Evolutionary conservation across 2,329 filamentous ascomycete species (phyloP).

Genomic region (Dactylellina cionopaga): DNA sequence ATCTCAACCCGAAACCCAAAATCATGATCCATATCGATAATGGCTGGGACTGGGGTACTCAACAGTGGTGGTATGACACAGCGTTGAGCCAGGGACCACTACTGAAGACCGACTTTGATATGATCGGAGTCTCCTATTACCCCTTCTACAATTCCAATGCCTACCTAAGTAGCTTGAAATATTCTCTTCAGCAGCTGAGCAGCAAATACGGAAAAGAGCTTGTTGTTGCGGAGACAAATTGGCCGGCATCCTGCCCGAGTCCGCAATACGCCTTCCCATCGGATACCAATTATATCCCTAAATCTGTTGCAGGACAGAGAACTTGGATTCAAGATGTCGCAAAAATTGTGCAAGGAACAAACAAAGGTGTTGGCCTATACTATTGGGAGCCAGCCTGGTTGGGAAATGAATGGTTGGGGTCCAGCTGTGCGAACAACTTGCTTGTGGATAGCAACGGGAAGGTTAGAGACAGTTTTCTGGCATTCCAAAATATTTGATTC

Average conservation of each 20-base stretch:
- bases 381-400: slow-evolving; percentile 82
- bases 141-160: slow-evolving; percentile 67
- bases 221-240: slow-evolving; percentile 76
- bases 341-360: slow-evolving; percentile 65
- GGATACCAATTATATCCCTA: slow-evolving; percentile 41
- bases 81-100: slow-evolving; percentile 68
- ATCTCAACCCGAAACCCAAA: slow-evolving; percentile 68
- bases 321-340: slow-evolving; percentile 72
- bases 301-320: slow-evolving; percentile 70
- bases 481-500: slow-evolving; percentile 37
- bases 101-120: slow-evolving; percentile 70
- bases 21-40: slow-evolving; percentile 81
- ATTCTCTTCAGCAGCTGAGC: slow-evolving; percentile 24
- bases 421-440: slow-evolving; percentile 43
- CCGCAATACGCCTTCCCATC: slow-evolving; percentile 67
- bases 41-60: slow-evolving; percentile 76
- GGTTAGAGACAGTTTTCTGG: slow-evolving; percentile 41
- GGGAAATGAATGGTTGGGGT: slow-evolving; percentile 64
- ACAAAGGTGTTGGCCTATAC: slow-evolving; percentile 69
- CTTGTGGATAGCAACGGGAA: slow-evolving; percentile 43
- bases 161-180: slow-evolving; percentile 28
- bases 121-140: slow-evolving; percentile 78
- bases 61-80: slow-evolving; percentile 73
- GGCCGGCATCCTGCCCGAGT: slow-evolving; percentile 72
- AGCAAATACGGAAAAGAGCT: slow-evolving; percentile 67